These are phyloP conservation scores for Solanum piurae DNA, from an alignment of 257 asterid genomes.

Conservation along the genomic window DNA sequence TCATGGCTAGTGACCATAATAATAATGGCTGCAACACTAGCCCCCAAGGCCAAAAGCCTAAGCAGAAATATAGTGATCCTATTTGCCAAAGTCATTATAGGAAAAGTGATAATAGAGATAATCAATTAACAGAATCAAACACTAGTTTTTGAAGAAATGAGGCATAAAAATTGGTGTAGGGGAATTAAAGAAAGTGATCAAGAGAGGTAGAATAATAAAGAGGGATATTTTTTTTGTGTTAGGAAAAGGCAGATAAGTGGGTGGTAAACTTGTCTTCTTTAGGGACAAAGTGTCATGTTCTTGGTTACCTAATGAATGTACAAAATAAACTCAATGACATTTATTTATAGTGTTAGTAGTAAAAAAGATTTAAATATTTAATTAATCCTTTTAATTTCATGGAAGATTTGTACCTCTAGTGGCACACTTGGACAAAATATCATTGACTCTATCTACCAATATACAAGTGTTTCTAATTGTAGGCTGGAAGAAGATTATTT, in stretches of 20 bases:
- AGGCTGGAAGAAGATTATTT: background rate
- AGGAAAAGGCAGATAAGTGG: constrained; percentile 52
- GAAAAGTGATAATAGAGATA: background rate
- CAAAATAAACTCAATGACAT: constrained; percentile 5
- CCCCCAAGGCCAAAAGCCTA: constrained; percentile 69
- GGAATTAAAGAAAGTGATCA: background rate
- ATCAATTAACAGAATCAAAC: background rate
- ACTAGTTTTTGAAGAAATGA: background rate
- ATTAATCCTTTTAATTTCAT: background rate
- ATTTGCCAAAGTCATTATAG: constrained; percentile 31
- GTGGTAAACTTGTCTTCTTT: constrained; percentile 28
- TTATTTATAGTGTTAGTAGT: background rate
- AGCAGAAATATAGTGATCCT: constrained; percentile 40
- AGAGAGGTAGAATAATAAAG: constrained; percentile 8
- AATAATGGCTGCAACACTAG: constrained; percentile 37
- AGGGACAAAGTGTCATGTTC: constrained; percentile 16
- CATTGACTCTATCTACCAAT: background rate
- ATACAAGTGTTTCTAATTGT: background rate
- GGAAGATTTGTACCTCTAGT: background rate
- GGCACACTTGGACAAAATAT: background rate
- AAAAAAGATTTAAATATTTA: background rate
- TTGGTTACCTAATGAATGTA: constrained; percentile 56
- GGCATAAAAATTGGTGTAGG: background rate
- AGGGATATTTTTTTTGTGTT: constrained; percentile 8
- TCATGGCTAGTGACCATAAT: constrained; percentile 63